Conservation (phyloP, 2,329 filamentous ascomycete genomes). For the Phaeosphaeriaceae sp. region DNA sequence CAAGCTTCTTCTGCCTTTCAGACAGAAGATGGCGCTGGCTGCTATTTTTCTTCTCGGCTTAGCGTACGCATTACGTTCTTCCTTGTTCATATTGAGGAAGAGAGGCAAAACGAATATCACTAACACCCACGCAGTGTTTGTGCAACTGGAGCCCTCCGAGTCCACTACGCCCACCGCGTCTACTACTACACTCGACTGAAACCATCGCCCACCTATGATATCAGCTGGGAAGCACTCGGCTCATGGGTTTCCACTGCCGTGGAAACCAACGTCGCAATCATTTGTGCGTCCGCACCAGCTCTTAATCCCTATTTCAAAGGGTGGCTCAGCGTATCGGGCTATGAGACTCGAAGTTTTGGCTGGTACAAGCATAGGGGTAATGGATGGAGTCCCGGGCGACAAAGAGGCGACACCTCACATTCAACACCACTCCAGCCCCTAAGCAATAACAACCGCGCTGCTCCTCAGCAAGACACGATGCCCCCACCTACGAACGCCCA, state of each 20-base stretch:
- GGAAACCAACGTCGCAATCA: constrained; percentile 14
- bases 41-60: constrained; percentile 14
- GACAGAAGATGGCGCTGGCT: constrained; percentile 18
- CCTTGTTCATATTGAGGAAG: not conserved
- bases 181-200: constrained; percentile 13
- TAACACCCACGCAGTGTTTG: constrained; percentile 7
- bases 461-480: no score
- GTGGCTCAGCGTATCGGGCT: constrained; percentile 5
- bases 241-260: constrained; percentile 12
- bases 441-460: not conserved
- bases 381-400: not conserved
- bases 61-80: constrained; percentile 15
- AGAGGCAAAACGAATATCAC: not conserved
- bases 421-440: not conserved
- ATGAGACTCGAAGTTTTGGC: constrained; percentile 6
- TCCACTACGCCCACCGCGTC: constrained; percentile 10
- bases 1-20: constrained; percentile 18
- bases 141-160: constrained; percentile 11
- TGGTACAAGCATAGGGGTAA: constrained; percentile 9
- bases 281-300: constrained; percentile 14
- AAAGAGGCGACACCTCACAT: not conserved
- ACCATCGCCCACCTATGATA: constrained; percentile 14
- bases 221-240: constrained; percentile 13
- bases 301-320: constrained; percentile 10
- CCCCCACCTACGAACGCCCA: no score